Percentiles rank a stretch among this genome's conserved stretches.
phyloP scores from a whole-genome alignment of 176 grass and related monocot genomes.

The Bonia amplexicaulis region DNA sequence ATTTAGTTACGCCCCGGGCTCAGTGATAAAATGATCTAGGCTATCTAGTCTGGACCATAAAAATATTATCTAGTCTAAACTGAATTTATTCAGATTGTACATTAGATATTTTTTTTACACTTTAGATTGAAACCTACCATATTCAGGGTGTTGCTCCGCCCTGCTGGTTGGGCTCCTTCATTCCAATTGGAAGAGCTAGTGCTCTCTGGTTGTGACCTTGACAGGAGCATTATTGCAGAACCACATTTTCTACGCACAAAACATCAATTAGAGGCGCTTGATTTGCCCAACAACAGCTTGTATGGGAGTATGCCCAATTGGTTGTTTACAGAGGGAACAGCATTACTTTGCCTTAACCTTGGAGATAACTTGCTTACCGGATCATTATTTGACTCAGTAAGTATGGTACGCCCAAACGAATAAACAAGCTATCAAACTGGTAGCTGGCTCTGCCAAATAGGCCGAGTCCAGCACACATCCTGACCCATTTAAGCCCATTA shows the following conservation, averaged over 20 bases:
- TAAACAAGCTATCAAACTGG: background rate
- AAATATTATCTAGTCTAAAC: too few species aligned
- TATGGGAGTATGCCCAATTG: slow-evolving; percentile 26
- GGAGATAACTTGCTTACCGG: slow-evolving; percentile 15
- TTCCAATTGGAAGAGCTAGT: background rate
- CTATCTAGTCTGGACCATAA: too few species aligned
- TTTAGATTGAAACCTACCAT: too few species aligned
- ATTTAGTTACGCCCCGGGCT: too few species aligned
- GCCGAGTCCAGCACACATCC: too few species aligned
- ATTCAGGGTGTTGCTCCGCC: too few species aligned
- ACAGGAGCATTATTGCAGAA: background rate
- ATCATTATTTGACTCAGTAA: background rate
- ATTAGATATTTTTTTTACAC: too few species aligned
- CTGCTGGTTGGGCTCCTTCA: background rate
- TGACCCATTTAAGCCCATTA: too few species aligned
- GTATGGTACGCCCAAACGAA: background rate
- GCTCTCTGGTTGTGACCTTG: slow-evolving; percentile 6
- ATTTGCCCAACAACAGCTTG: slow-evolving; percentile 27
- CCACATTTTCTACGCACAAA: background rate
- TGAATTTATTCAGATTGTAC: too few species aligned
- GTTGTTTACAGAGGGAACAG: background rate
- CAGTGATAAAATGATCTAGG: too few species aligned
- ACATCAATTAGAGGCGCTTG: background rate
- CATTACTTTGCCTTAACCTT: slow-evolving; percentile 2
- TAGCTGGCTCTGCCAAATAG: too few species aligned